Percentiles rank a stretch among this genome's conserved stretches.
These are phyloP conservation scores for Pestalotiopsis sp. DNA, from an alignment of 2,329 filamentous ascomycete species.

Conservation along the genomic window DNA sequence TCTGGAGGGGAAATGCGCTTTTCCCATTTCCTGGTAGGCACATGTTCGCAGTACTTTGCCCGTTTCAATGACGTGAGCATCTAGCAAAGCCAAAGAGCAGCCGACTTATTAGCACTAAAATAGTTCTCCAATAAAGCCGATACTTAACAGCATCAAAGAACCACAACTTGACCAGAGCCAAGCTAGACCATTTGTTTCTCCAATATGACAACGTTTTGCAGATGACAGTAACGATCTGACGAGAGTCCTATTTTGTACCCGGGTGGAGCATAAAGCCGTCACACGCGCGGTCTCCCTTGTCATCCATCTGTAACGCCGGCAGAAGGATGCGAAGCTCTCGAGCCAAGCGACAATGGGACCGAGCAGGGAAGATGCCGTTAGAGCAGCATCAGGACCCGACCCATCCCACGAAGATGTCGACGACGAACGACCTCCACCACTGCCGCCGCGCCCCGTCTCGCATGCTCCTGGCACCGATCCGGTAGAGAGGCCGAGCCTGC, in stretches of 20 bases:
- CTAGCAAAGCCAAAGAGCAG: not conserved
- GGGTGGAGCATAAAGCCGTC: not conserved
- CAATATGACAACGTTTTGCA: not conserved
- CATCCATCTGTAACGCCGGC: not conserved
- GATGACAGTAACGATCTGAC: not conserved
- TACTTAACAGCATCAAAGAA: not conserved
- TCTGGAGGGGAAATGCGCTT: not conserved
- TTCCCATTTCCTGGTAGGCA: not conserved
- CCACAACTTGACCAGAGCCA: no score
- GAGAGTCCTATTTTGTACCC: not conserved
- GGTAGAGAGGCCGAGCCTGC: slow-evolving; percentile 39
- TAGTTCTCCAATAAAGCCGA: not conserved
- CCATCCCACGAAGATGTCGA: slow-evolving; percentile 23
- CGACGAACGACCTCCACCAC: slow-evolving; percentile 53
- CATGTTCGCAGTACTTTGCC: not conserved
- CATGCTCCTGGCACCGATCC: slow-evolving; percentile 15
- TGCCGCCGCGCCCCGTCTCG: slow-evolving; percentile 51
- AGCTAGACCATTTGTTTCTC: not conserved
- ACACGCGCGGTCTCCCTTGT: not conserved
- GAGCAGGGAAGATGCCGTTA: slow-evolving; percentile 31
- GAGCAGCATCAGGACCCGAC: slow-evolving; percentile 20
- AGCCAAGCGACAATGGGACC: slow-evolving; percentile 22
- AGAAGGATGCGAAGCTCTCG: slow-evolving; percentile 16
- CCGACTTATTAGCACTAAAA: not conserved
- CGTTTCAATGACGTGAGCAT: not conserved